These are phyloP conservation scores for Laetiporus sulphureus DNA, from an alignment of 1,284 basidiomycete species.

Conservation along the genomic window DNA sequence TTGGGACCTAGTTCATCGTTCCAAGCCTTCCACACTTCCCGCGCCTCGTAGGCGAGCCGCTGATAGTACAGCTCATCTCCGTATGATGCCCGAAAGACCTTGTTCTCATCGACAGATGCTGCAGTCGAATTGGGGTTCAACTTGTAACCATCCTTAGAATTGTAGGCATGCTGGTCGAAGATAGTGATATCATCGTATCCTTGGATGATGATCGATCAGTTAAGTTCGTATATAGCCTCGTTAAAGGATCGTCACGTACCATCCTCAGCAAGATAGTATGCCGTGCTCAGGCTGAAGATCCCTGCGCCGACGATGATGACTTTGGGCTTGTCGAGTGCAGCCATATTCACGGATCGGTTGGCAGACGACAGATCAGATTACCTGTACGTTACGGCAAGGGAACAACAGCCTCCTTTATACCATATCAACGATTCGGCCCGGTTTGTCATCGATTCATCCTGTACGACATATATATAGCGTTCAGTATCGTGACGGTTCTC, in stretches of 20 bases:
- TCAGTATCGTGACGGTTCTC: too few species aligned
- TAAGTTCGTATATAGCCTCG: too few species aligned
- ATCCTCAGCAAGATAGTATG: constrained; percentile 8
- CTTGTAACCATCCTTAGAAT: constrained; percentile 7
- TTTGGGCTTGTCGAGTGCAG: constrained; percentile 4
- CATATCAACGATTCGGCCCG: not conserved
- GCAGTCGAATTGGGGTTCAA: constrained; percentile 8
- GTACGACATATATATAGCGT: constrained; percentile 3
- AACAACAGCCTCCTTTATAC: not conserved
- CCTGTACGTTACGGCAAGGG: too few species aligned
- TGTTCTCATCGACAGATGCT: constrained; percentile 10
- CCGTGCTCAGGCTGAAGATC: constrained; percentile 9
- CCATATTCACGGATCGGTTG: not conserved
- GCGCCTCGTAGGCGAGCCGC: constrained; percentile 9
- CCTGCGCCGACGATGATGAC: constrained; percentile 9
- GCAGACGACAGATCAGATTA: not conserved
- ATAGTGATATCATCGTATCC: constrained; percentile 4
- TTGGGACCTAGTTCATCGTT: constrained; percentile 7
- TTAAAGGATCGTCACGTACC: constrained; percentile 2
- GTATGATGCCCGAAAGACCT: constrained; percentile 10
- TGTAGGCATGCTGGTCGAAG: constrained; percentile 10
- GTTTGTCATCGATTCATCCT: not conserved
- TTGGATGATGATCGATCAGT: too few species aligned
- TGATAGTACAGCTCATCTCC: constrained; percentile 10
- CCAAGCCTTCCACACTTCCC: constrained; percentile 8